Conservation (phyloP, 164 flowering plant genomes). For the Brasenia schreberi region DNA sequence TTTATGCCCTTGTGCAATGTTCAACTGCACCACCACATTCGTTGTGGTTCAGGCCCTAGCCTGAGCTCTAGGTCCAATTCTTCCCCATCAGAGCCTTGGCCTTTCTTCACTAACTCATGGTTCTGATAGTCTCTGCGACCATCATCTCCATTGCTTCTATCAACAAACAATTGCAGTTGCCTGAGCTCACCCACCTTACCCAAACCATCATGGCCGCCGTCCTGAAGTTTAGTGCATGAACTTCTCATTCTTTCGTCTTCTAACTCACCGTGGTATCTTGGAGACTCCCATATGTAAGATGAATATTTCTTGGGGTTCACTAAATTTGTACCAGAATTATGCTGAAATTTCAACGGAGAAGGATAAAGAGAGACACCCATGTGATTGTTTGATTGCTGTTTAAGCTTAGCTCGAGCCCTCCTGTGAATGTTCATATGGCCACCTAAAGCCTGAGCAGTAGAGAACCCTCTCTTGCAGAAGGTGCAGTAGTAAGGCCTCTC, state of each 20-base stretch:
- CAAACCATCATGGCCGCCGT: too few species aligned
- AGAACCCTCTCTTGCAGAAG: slow-evolving; percentile 52
- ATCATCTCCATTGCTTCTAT: slow-evolving; percentile 4
- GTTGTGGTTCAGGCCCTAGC: slow-evolving; percentile 28
- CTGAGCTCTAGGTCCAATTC: slow-evolving; percentile 50
- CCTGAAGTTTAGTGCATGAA: too few species aligned
- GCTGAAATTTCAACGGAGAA: too few species aligned
- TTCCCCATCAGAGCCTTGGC: slow-evolving; percentile 1
- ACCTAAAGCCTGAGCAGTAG: slow-evolving; percentile 55
- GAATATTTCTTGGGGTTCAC: too few species aligned
- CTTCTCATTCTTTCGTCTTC: too few species aligned
- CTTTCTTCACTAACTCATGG: slow-evolving; percentile 4
- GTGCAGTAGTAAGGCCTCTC: slow-evolving; percentile 35
- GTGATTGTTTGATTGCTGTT: slow-evolving; percentile 6
- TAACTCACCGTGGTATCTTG: too few species aligned
- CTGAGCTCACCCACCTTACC: slow-evolving; percentile 1
- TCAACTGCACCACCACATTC: background rate
- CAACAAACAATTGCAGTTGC: slow-evolving; percentile 19
- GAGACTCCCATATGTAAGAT: too few species aligned
- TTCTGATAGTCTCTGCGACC: background rate
- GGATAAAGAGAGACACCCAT: too few species aligned
- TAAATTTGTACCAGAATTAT: too few species aligned
- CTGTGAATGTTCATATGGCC: slow-evolving; percentile 66
- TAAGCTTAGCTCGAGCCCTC: slow-evolving; percentile 32
- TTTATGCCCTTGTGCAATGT: too few species aligned